Conservation (phyloP, 2,329 filamentous ascomycete genomes). For the Fusarium sp. region DNA sequence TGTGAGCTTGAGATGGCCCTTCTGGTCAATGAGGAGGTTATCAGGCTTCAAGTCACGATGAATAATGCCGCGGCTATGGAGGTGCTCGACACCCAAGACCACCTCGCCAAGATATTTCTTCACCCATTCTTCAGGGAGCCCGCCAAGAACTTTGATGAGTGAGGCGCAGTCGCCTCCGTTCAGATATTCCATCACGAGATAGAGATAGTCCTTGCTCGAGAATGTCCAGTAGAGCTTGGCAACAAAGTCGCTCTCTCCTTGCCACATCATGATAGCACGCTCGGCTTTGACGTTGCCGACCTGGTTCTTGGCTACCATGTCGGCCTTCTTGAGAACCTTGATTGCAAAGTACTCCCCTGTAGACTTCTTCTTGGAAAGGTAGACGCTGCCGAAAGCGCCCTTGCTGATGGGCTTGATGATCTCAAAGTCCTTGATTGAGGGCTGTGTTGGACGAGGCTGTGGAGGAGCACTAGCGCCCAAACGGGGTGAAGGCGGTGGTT, state of each 20-base stretch:
- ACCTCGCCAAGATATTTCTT: slow-evolving; percentile 98
- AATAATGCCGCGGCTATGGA: slow-evolving; percentile 94
- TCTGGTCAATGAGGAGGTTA: slow-evolving; percentile 96
- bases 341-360: slow-evolving; percentile 99
- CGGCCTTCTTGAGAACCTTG: slow-evolving; percentile 98
- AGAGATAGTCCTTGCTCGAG: slow-evolving; percentile 98
- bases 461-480: slow-evolving; percentile 81
- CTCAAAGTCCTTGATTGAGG: slow-evolving; percentile 99
- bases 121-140: slow-evolving; percentile 95
- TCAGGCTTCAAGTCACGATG: slow-evolving; percentile 98
- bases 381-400: slow-evolving; percentile 97
- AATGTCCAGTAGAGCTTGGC: slow-evolving; percentile 99
- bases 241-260: slow-evolving; percentile 98
- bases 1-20: slow-evolving; percentile 94
- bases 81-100: slow-evolving; percentile 94
- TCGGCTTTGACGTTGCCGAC: slow-evolving; percentile 99
- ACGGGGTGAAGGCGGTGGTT: slow-evolving; percentile 84
- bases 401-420: slow-evolving; percentile 99
- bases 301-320: slow-evolving; percentile 99
- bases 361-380: slow-evolving; percentile 97
- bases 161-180: slow-evolving; percentile 98
- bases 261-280: slow-evolving; percentile 99
- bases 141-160: slow-evolving; percentile 92
- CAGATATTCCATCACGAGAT: slow-evolving; percentile 98
- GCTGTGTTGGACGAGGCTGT: slow-evolving; percentile 88